Evolutionary conservation across 2,329 filamentous ascomycete genomes (phyloP).

Genomic region (Arthrobotrys musiformis): DNA sequence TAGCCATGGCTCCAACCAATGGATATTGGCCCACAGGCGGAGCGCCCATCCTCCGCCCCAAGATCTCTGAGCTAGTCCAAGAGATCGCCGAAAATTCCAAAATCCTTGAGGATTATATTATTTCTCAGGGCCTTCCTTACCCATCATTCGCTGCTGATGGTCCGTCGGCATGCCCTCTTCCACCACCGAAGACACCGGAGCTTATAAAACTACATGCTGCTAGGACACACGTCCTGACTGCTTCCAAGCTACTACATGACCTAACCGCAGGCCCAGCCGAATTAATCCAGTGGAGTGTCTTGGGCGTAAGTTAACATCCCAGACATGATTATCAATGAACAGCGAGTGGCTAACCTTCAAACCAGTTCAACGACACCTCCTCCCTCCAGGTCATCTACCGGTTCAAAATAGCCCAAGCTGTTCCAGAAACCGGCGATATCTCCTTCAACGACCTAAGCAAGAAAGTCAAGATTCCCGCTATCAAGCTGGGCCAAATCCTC

Average conservation of each 20-base stretch:
- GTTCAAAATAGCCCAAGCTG: constrained; percentile 33
- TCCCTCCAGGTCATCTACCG: constrained; percentile 35
- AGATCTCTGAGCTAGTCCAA: neutral
- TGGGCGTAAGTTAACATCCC: constrained; percentile 41
- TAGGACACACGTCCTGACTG: constrained; percentile 2
- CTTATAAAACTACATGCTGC: constrained; percentile 22
- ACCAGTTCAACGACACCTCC: constrained; percentile 24
- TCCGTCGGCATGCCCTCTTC: constrained; percentile 19
- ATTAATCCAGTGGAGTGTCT: constrained; percentile 15
- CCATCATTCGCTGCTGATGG: constrained; percentile 42
- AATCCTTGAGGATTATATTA: constrained; percentile 42
- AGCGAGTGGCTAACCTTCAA: too few species aligned
- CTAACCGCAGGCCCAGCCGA: constrained; percentile 24
- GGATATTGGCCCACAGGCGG: too few species aligned
- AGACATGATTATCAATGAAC: too few species aligned
- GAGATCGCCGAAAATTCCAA: constrained; percentile 38
- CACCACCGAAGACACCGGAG: constrained; percentile 34
- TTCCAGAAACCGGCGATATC: constrained; percentile 29
- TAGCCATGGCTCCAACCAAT: too few species aligned
- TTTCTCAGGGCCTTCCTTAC: constrained; percentile 36
- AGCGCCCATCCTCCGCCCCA: neutral
- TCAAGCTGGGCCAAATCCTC: constrained; percentile 67
- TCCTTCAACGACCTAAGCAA: constrained; percentile 20
- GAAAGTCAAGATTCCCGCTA: constrained; percentile 59
- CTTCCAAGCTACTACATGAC: constrained; percentile 34